Evolutionary conservation across 768 basidiomycete species (phyloP).

Genomic region (Mycena leptocephala): DNA sequence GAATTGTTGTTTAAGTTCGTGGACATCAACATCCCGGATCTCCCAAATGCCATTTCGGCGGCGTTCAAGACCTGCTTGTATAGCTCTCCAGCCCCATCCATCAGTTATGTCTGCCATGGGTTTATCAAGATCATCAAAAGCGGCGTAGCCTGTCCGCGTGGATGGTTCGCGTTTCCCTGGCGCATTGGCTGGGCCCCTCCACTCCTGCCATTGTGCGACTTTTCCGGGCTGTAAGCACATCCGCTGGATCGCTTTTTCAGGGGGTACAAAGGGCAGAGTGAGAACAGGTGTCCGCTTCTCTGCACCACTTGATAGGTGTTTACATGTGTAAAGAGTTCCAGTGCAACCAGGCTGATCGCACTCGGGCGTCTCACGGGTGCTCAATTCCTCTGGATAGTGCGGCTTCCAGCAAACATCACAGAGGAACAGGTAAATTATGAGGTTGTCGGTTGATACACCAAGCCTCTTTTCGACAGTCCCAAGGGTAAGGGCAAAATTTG

Average conservation of each 20-base stretch:
- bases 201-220: slow-evolving; percentile 42
- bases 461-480: slow-evolving; percentile 38
- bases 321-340: not conserved
- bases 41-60: not conserved
- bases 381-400: slow-evolving; percentile 21
- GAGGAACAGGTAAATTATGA: slow-evolving; percentile 39
- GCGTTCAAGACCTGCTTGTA: slow-evolving; percentile 1
- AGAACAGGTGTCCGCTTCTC: not conserved
- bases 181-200: slow-evolving; percentile 37
- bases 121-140: slow-evolving; percentile 18
- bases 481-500: slow-evolving; percentile 35
- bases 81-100: slow-evolving; percentile 44
- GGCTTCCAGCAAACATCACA: slow-evolving; percentile 39
- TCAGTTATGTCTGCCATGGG: no score
- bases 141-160: slow-evolving; percentile 3
- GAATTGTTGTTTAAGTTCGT: not conserved
- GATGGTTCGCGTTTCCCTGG: slow-evolving; percentile 30
- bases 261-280: not conserved
- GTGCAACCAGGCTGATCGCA: not conserved
- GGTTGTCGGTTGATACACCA: slow-evolving; percentile 27
- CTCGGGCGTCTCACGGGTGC: not conserved
- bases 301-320: not conserved
- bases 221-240: slow-evolving; percentile 42
- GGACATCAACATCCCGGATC: not conserved
- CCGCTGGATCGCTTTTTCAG: slow-evolving; percentile 16